Evolutionary conservation across 108 stramenopile genomes (phyloP), one percentile per base, ranked within the genome.

Genomic region (Cyclostephanos tholiformis): DNA sequence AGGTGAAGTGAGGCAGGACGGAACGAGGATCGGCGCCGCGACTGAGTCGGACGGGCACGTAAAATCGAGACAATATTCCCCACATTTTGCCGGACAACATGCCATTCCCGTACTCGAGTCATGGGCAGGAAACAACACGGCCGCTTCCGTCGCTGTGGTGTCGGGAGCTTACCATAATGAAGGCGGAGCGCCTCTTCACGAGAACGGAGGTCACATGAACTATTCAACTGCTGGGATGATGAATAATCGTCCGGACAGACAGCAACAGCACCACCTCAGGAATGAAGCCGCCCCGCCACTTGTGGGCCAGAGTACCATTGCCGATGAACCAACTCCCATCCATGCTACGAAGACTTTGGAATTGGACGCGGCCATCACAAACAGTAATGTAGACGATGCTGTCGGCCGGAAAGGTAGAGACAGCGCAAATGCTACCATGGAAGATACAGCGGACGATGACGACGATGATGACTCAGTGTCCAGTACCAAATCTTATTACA

Each of bases 401-500:
- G n/a, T 6, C 19, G 4, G 41, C 27, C 25, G 19, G 44, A 10
- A n/a, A 16, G 13, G 27, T 14, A n/a, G n/a, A 49, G n/a, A 27
- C 11, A 20, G 22, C 30, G 39, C 29, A 22, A 63, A 63, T 43
- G 19, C 0, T 41, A 7, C 32, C 30, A 29, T 39, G 20, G 36
- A 6, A 38, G 26, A 35, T n/a, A 29, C 36, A 38, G 4, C 64
- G 20, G 27, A 12, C 27, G n/a, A 65, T 29, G 44, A 65, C 5
- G 44, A 35, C 13, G 64, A 29, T 50, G 41, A 65, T 1, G 10
- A 44, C 26, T 65, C 64, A 20, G 44, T 17, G 19, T 29, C 44
- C 64, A 65, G 64, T 50, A 65, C 41, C 48, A 65, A 65, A 41
- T 29, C 27, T 12, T 65, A 65, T 35, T 65, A 65, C 32, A 50